Evolutionary conservation across 1,284 basidiomycete genomes (phyloP).

Genomic region (Takashimella tepidaria): DNA sequence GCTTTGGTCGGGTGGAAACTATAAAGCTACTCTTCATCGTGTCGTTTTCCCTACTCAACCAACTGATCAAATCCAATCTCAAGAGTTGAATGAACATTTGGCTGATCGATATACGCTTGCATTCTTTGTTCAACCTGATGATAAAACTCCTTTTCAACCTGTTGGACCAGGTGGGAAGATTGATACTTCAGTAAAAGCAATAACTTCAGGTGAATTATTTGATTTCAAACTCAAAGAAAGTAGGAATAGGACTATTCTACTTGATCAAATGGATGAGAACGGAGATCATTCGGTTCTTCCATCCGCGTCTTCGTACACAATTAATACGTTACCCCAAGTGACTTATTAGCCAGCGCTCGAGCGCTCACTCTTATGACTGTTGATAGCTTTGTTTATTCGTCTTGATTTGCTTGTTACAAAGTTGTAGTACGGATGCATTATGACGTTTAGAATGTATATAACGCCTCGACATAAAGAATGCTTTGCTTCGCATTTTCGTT

Average conservation of each 20-base stretch:
- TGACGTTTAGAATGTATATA: no score
- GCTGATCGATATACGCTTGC: constrained; percentile 16
- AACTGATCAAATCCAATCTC: background rate
- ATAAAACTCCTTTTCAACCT: constrained; percentile 20
- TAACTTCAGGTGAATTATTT: constrained; percentile 25
- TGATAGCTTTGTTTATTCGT: no score
- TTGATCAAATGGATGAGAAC: no score
- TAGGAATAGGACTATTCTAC: constrained; percentile 10
- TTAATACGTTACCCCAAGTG: no score
- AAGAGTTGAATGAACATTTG: constrained; percentile 1
- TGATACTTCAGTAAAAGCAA: constrained; percentile 14
- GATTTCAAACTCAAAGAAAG: constrained; percentile 22
- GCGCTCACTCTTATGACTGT: no score
- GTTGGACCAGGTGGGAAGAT: constrained; percentile 19
- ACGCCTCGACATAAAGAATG: no score
- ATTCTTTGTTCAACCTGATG: constrained; percentile 26
- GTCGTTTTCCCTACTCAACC: constrained; percentile 16
- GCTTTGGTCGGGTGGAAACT: constrained; percentile 21
- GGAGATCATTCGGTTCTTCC: no score
- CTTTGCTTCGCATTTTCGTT: no score
- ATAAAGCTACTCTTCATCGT: constrained; percentile 20
- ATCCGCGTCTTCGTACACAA: no score
- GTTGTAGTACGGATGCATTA: no score
- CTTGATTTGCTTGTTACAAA: no score
- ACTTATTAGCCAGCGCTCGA: no score